phyloP scores from a whole-genome alignment of 805 yeast species.

The Blastobotrys muscicola region DNA sequence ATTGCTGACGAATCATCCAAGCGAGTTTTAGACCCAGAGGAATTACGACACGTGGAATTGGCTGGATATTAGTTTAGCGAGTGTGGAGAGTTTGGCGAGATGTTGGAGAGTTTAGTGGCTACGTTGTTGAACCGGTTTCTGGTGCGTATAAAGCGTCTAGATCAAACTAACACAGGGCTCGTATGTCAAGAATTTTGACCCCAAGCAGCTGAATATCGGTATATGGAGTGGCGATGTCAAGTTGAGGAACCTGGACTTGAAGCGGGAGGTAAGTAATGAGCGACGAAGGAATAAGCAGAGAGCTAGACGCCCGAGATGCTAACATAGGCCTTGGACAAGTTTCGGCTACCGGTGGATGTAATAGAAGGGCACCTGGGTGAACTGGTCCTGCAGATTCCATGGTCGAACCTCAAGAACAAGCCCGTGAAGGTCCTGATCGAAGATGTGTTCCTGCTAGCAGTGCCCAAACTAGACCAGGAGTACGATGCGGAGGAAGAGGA shows the following conservation, averaged over 20 bases:
- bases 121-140: slow-evolving; percentile 33
- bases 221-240: slow-evolving; percentile 97
- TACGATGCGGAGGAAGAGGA: slow-evolving; percentile 53
- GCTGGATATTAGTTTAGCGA: too few species aligned
- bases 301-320: neutral
- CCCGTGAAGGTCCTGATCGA: slow-evolving; percentile 86
- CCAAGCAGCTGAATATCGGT: slow-evolving; percentile 89
- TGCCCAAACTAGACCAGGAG: slow-evolving; percentile 51
- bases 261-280: slow-evolving; percentile 46
- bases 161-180: slow-evolving; percentile 23
- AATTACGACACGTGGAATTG: too few species aligned
- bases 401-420: slow-evolving; percentile 87
- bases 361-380: slow-evolving; percentile 85
- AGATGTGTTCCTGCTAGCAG: slow-evolving; percentile 74
- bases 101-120: slow-evolving; percentile 37
- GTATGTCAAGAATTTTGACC: slow-evolving; percentile 75
- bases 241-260: slow-evolving; percentile 63
- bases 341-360: slow-evolving; percentile 80
- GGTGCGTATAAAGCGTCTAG: slow-evolving; percentile 18
- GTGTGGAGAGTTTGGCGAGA: slow-evolving; percentile 8
- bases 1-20: too few species aligned
- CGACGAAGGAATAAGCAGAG: neutral
- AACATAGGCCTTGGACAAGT: slow-evolving; percentile 60
- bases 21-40: too few species aligned
- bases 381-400: slow-evolving; percentile 84